phyloP scores from a whole-genome alignment of 2,329 filamentous ascomycete genomes.

The Acrocalymma vagum region DNA sequence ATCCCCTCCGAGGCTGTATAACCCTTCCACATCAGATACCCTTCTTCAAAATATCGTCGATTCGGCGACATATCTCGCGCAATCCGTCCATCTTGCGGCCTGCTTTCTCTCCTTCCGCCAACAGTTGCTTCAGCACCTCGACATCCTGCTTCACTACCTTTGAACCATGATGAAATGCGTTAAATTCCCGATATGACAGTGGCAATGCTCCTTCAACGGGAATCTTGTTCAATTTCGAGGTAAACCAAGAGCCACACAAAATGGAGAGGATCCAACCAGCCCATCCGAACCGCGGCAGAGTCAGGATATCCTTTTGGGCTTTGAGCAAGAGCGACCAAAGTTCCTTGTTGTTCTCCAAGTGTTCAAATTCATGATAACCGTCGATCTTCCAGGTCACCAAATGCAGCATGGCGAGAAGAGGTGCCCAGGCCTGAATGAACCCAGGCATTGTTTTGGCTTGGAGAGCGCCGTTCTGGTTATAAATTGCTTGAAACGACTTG shows the following conservation, averaged over 20 bases:
- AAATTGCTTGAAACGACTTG: slow-evolving; percentile 13
- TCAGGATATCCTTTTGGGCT: slow-evolving; percentile 24
- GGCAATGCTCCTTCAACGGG: slow-evolving; percentile 12
- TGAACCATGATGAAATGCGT: slow-evolving; percentile 28
- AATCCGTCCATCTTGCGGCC: slow-evolving; percentile 21
- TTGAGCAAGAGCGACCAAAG: slow-evolving; percentile 23
- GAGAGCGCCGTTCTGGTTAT: slow-evolving; percentile 14
- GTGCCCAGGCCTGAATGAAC: slow-evolving; percentile 2
- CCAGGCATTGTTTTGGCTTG: slow-evolving; percentile 9
- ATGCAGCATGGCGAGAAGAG: slow-evolving; percentile 17
- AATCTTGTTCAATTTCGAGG: slow-evolving; percentile 10
- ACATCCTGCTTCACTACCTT: slow-evolving; percentile 30
- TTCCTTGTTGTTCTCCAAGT: slow-evolving; percentile 14
- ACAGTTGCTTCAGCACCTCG: slow-evolving; percentile 15
- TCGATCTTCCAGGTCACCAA: slow-evolving; percentile 20
- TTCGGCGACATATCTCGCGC: slow-evolving; percentile 17
- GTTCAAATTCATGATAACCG: slow-evolving; percentile 16
- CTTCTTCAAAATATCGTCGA: no score
- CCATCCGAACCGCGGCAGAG: slow-evolving; percentile 25
- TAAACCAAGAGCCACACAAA: slow-evolving; percentile 21
- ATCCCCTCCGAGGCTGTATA: no score
- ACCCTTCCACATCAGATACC: no score
- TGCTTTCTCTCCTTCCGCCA: slow-evolving; percentile 23
- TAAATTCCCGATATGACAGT: slow-evolving; percentile 23
- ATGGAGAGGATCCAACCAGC: slow-evolving; percentile 24